Conservation (phyloP, 164 flowering plant species). For the Tinospora cordifolia region DNA sequence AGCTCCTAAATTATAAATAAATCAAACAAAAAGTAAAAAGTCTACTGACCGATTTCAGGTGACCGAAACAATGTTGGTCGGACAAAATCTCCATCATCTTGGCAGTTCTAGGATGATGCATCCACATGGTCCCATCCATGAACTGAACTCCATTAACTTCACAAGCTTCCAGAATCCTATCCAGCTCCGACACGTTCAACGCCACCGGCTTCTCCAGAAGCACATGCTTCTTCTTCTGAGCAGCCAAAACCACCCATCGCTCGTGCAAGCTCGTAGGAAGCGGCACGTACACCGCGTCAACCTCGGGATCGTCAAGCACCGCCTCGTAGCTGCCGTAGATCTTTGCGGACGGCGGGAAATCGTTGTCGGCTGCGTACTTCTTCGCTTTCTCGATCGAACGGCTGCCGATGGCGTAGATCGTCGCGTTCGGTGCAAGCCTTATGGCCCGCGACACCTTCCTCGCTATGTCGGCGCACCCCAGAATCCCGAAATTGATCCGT, state of each 20-base stretch:
- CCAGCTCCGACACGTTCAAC: slow-evolving; percentile 21
- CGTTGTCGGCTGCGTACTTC: slow-evolving; percentile 20
- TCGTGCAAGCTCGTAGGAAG: slow-evolving; percentile 34
- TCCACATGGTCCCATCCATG: slow-evolving; percentile 42
- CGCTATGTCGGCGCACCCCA: slow-evolving; percentile 32
- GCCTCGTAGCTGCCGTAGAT: slow-evolving; percentile 29
- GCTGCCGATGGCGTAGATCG: slow-evolving; percentile 29
- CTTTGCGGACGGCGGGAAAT: slow-evolving; percentile 9
- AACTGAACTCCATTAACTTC: slow-evolving; percentile 29
- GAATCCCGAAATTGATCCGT: slow-evolving; percentile 23
- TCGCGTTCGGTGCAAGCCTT: slow-evolving; percentile 21
- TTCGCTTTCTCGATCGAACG: slow-evolving; percentile 26
- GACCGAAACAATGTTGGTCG: slow-evolving; percentile 20
- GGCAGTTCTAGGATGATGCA: slow-evolving; percentile 36
- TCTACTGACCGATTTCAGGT: slow-evolving; percentile 16
- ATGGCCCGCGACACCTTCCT: slow-evolving; percentile 28
- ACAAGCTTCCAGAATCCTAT: slow-evolving; percentile 24
- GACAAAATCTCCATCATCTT: slow-evolving; percentile 24
- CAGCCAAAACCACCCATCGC: slow-evolving; percentile 30
- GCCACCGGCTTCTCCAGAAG: slow-evolving; percentile 36
- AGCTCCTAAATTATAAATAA: too few species aligned
- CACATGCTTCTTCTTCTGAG: slow-evolving; percentile 34
- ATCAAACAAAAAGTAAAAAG: not conserved
- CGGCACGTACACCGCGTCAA: slow-evolving; percentile 36
- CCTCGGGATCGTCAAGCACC: slow-evolving; percentile 22